Evolutionary conservation across 768 basidiomycete species (phyloP).

Genomic region (Neoboletus brunneissimus): DNA sequence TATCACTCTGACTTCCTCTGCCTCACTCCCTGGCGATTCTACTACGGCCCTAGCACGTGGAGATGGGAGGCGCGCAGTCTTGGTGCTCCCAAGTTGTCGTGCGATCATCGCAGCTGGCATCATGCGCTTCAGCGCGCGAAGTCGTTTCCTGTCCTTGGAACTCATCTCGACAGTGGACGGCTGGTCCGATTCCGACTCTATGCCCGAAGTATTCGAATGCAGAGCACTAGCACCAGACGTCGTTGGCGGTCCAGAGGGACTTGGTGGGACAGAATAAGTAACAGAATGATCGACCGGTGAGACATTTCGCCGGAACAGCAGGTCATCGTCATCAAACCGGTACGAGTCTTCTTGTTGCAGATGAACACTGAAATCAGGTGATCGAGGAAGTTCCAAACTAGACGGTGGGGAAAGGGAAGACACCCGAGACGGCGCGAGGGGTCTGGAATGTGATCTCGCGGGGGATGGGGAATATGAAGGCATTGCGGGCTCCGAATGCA

Average conservation of each 20-base stretch:
- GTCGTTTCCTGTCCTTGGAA: constrained; percentile 33
- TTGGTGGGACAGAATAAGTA: constrained; percentile 11
- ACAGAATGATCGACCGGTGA: constrained; percentile 4
- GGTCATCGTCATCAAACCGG: constrained; percentile 8
- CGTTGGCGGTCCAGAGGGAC: constrained; percentile 13
- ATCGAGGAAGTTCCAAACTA: neutral
- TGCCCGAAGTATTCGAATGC: constrained; percentile 15
- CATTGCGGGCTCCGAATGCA: constrained; percentile 13
- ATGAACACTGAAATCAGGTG: constrained; percentile 14
- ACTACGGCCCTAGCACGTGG: constrained; percentile 6
- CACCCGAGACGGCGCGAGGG: neutral
- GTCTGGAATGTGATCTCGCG: constrained; percentile 1
- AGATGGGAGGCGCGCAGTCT: constrained; percentile 8
- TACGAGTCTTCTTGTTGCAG: constrained; percentile 15
- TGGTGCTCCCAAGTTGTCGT: constrained; percentile 25
- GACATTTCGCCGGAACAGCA: neutral
- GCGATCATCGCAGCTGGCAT: constrained; percentile 54
- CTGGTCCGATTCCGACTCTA: constrained; percentile 21
- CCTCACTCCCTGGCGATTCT: constrained; percentile 29
- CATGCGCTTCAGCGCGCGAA: constrained; percentile 46
- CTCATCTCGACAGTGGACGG: constrained; percentile 18
- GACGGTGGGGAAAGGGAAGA: constrained; percentile 9
- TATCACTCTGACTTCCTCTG: constrained; percentile 39
- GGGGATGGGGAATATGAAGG: constrained; percentile 4
- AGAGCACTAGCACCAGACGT: constrained; percentile 19